phyloP scores from a whole-genome alignment of 192 early-diverging fungal species.

The Oehlia diaphana region DNA sequence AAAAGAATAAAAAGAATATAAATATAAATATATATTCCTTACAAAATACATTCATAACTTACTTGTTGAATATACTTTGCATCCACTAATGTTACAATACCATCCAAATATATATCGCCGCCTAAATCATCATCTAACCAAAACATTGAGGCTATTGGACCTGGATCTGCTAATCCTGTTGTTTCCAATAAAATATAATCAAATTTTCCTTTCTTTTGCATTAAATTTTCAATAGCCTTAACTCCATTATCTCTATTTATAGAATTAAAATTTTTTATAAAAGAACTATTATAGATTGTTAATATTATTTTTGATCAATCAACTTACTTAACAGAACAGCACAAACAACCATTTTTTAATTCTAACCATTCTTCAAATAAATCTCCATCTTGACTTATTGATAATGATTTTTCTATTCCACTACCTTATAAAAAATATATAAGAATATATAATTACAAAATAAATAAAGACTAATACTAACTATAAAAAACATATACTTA shows the following conservation, averaged over 20 bases:
- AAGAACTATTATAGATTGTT: too few species aligned
- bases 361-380: constrained; percentile 97
- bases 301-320: not conserved
- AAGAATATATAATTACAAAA: not conserved
- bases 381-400: constrained; percentile 76
- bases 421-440: constrained; percentile 49
- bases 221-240: constrained; percentile 88
- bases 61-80: constrained; percentile 64
- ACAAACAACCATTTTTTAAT: constrained; percentile 95
- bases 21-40: not conserved
- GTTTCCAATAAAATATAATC: constrained; percentile 98
- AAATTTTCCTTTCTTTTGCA: constrained; percentile 90
- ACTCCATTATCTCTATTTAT: constrained; percentile 83
- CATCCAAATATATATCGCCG: constrained; percentile 87
- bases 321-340: constrained; percentile 91
- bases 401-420: constrained; percentile 92
- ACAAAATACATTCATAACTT: constrained; percentile 16
- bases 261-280: not conserved
- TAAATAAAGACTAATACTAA: not conserved
- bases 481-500: constrained; percentile 1
- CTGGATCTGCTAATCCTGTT: constrained; percentile 76
- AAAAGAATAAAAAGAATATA: not conserved
- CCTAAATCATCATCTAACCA: constrained; percentile 96
- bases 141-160: constrained; percentile 92
- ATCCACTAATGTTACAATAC: constrained; percentile 87